Evolutionary conservation across 192 early-diverging fungal genomes (phyloP).

Genomic region (Gryganskiella cystojenkinii): DNA sequence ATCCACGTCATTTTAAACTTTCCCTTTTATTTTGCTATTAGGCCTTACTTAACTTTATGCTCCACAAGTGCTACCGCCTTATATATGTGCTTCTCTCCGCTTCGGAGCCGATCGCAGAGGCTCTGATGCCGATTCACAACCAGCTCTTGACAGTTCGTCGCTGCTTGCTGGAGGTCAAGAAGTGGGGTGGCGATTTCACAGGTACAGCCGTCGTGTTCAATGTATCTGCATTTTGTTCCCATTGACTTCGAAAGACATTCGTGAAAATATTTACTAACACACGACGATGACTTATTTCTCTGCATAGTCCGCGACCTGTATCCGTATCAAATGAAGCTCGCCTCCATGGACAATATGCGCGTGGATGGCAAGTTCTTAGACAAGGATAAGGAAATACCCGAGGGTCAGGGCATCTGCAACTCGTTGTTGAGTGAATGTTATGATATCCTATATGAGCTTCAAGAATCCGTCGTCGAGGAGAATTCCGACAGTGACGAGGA

Average conservation of each 20-base stretch:
- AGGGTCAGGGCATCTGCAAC: constrained; percentile 89
- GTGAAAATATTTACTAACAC: too few species aligned
- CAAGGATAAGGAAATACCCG: constrained; percentile 82
- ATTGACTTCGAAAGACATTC: too few species aligned
- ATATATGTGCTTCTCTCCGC: constrained; percentile 85
- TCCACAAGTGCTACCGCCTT: constrained; percentile 86
- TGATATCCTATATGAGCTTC: constrained; percentile 82
- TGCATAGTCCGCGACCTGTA: constrained; percentile 75
- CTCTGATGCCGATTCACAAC: constrained; percentile 87
- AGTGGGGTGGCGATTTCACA: constrained; percentile 83
- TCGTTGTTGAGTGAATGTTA: constrained; percentile 90
- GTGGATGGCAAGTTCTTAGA: constrained; percentile 89
- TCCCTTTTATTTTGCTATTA: not conserved
- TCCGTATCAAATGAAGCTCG: constrained; percentile 91
- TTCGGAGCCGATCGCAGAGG: constrained; percentile 84
- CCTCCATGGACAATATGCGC: constrained; percentile 82
- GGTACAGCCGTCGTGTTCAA: constrained; percentile 34
- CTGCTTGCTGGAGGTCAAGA: constrained; percentile 81
- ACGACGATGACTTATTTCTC: not conserved
- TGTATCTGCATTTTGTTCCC: too few species aligned
- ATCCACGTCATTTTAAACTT: not conserved
- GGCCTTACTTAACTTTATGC: constrained; percentile 78
- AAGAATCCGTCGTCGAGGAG: constrained; percentile 64
- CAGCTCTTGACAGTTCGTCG: constrained; percentile 84
- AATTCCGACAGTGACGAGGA: constrained; percentile 12